Evolutionary conservation across 345 rosid species (phyloP).

Genomic region (Excoecaria agallocha): DNA sequence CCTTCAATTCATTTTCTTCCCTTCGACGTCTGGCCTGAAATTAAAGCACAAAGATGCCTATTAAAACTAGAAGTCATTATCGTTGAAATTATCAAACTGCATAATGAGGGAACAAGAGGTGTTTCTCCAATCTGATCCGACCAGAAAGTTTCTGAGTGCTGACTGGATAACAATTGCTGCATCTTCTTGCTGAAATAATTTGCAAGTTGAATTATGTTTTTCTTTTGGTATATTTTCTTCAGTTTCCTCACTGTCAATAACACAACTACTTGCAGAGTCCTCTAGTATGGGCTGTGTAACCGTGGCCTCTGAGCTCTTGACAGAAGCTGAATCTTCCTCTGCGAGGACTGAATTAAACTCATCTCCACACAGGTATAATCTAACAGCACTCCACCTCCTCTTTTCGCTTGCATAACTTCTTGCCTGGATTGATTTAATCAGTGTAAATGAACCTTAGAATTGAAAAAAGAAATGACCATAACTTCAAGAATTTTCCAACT

Average conservation of each 20-base stretch:
- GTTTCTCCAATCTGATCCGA: slow-evolving; percentile 20
- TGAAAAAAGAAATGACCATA: background rate
- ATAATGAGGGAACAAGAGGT: background rate
- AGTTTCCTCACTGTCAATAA: slow-evolving; percentile 30
- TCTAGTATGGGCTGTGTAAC: slow-evolving; percentile 37
- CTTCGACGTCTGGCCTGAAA: slow-evolving; percentile 40
- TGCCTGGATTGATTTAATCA: slow-evolving; percentile 39
- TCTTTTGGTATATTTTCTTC: slow-evolving; percentile 26
- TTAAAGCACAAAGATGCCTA: slow-evolving; percentile 11
- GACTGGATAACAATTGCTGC: slow-evolving; percentile 76
- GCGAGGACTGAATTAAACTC: slow-evolving; percentile 73
- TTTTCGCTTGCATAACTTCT: slow-evolving; percentile 46
- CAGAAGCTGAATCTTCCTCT: slow-evolving; percentile 72
- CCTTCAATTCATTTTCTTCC: slow-evolving; percentile 25
- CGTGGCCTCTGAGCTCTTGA: slow-evolving; percentile 54
- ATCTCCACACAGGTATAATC: slow-evolving; percentile 73
- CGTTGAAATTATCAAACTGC: slow-evolving; percentile 4
- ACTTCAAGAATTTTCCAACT: slow-evolving; percentile 20
- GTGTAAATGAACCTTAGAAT: background rate
- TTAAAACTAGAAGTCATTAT: background rate
- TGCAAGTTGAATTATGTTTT: slow-evolving; percentile 48
- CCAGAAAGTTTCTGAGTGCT: slow-evolving; percentile 66
- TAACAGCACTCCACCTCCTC: slow-evolving; percentile 63
- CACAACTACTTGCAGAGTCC: slow-evolving; percentile 23
- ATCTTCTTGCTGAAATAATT: slow-evolving; percentile 54